Conservation (phyloP, 2,329 filamentous ascomycete genomes). For the Alternaria sp. region DNA sequence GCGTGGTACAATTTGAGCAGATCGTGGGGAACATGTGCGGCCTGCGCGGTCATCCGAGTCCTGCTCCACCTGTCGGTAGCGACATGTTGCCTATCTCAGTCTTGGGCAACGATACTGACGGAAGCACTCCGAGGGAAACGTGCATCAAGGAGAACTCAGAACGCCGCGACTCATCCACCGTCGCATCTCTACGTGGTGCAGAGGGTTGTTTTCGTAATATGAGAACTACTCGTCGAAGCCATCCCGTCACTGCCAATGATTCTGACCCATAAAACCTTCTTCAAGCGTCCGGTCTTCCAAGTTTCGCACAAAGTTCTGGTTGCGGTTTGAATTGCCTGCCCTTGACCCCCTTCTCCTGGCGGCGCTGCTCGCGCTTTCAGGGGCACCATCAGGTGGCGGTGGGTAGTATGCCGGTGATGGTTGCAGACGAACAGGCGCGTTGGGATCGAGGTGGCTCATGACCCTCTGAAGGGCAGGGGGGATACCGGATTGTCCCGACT, state of each 20-base stretch:
- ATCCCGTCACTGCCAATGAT: conserved; percentile 69
- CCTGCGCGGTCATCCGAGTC: conserved; percentile 11
- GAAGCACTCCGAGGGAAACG: conserved; percentile 7
- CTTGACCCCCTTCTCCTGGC: conserved; percentile 79
- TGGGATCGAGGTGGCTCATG: conserved; percentile 94
- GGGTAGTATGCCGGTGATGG: conserved; percentile 98
- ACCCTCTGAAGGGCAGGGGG: conserved; percentile 92
- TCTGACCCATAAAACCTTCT: conserved; percentile 80
- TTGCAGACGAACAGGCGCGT: conserved; percentile 88
- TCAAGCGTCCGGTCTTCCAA: conserved; percentile 93
- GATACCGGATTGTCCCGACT: conserved; percentile 88
- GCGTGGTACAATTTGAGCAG: conserved; percentile 14
- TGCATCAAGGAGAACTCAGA: conserved; percentile 14
- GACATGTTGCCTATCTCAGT: conserved; percentile 8
- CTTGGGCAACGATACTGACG: conserved; percentile 11
- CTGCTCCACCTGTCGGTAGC: conserved; percentile 3
- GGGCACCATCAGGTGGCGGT: conserved; percentile 83
- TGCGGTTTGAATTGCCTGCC: conserved; percentile 64
- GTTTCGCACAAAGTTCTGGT: conserved; percentile 91
- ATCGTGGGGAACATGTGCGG: conserved; percentile 15
- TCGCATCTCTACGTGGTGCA: background rate
- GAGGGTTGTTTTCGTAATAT: conserved; percentile 5
- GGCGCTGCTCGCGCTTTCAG: conserved; percentile 68
- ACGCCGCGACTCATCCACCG: conserved; percentile 10
- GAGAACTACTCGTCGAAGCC: conserved; percentile 15